phyloP scores from a whole-genome alignment of 257 asterid genomes.

The Echium plantagineum region DNA sequence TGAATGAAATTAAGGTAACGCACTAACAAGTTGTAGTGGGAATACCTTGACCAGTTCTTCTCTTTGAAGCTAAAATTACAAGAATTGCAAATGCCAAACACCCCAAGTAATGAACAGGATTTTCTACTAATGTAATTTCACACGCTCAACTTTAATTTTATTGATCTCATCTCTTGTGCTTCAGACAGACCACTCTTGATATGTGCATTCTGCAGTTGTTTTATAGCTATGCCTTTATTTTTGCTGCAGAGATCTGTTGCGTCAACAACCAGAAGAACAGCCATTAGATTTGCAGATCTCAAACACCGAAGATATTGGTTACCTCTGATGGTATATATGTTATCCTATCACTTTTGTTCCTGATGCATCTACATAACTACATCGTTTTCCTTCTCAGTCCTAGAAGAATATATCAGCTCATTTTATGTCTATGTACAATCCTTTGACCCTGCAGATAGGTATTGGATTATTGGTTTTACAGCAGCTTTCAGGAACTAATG shows the following conservation, averaged over 20 bases:
- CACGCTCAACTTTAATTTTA: too few species aligned
- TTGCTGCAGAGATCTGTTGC: constrained; percentile 68
- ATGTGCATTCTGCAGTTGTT: background rate
- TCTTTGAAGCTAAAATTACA: background rate
- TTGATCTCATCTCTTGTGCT: background rate
- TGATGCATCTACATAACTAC: background rate
- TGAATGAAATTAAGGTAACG: constrained; percentile 61
- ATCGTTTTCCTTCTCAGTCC: background rate
- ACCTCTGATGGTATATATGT: constrained; percentile 60
- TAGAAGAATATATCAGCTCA: background rate
- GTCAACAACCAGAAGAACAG: constrained; percentile 60
- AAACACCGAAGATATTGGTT: constrained; percentile 85
- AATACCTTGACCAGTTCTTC: background rate
- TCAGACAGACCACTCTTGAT: background rate
- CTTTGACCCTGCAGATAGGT: constrained; percentile 46
- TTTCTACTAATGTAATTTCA: background rate
- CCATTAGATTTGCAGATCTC: constrained; percentile 74
- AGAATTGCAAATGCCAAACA: background rate
- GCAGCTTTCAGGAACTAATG: constrained; percentile 76
- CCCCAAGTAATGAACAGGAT: background rate
- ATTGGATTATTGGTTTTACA: constrained; percentile 70
- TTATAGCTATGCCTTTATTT: background rate
- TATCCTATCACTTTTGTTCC: background rate
- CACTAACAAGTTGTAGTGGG: background rate
- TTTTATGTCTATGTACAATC: constrained; percentile 4